These are phyloP conservation scores for Torrubiella hemipterigena DNA, from an alignment of 2,329 filamentous ascomycete species.

Conservation along the genomic window DNA sequence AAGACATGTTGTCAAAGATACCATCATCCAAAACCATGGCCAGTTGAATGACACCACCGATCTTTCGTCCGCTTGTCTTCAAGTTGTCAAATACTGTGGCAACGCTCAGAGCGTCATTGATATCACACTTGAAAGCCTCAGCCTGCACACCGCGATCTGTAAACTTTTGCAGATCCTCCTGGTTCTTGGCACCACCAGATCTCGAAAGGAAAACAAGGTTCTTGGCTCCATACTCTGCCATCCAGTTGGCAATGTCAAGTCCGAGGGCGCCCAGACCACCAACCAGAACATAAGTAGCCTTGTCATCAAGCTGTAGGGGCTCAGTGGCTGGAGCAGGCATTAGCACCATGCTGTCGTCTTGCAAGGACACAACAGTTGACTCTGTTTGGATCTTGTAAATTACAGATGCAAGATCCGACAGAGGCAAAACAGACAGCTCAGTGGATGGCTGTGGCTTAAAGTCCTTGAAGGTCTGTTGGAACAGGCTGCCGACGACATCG, in stretches of 20 bases:
- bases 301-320: conserved; percentile 2
- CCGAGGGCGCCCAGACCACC: conserved; percentile 9
- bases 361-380: no score
- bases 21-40: conserved; percentile 9
- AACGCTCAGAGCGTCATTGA: conserved; percentile 2
- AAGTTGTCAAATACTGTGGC: conserved; percentile 3
- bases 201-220: conserved; percentile 8
- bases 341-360: no score
- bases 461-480: no score
- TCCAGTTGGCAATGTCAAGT: conserved; percentile 3
- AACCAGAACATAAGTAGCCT: conserved; percentile 7
- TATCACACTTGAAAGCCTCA: conserved; percentile 6
- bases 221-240: conserved; percentile 6
- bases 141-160: conserved; percentile 1
- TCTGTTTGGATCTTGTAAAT: no score
- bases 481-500: no score
- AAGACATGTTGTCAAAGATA: conserved; percentile 11
- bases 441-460: no score
- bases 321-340: no score
- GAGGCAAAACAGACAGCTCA: no score
- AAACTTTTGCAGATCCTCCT: conserved; percentile 2
- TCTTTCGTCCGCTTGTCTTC: conserved; percentile 1
- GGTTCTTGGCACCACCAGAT: conserved; percentile 4
- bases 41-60: conserved; percentile 9
- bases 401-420: no score